Evolutionary conservation across 73 alveolate genomes (phyloP), one percentile per base, ranked within the genome.

Genomic region (Paramecium biaurelia): DNA sequence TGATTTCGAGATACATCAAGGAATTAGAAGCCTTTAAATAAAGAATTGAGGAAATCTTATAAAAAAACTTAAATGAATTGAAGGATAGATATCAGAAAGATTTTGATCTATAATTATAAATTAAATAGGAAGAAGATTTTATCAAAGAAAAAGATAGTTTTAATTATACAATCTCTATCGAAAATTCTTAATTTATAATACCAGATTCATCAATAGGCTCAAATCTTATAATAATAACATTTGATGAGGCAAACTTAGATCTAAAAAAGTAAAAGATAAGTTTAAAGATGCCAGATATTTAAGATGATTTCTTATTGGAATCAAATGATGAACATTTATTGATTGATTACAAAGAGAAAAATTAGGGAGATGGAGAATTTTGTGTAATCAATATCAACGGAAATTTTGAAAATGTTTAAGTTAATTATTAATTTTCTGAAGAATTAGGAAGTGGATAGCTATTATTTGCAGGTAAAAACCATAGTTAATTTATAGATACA

Each of bases 1-100:
- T 79, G 23, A 79, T 79, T 24, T 38, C 90, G 8, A 79, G 56
- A 79, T 79, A 79, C 14, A n/a, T 79, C 4, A 79, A 79, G 4
- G 90, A 79, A 43, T 41, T 79, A 38, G 42, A 43, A 24, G 45
- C 90, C 6, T 79, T 79, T 43, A 15, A 79, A 79, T 2, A 79
- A 26, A 79, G 34, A 79, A 43, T 79, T 7, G 74, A 38, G 28
- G 90, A 38, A 43, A 79, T 79, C 15, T 14, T 79, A 10, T 43
- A 38, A 23, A 24, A 42, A 47, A 79, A 42, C 56, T 30, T 20
- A 47, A 63, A 79, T 37, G 74, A 79, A 47, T 79, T 79, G 28
- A 30, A 21, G n/a, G 26, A 24, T 1, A 24, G 30, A 41, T 41
- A 79, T 14, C 47, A 79, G 43, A 63, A 63, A 6, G 84, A 63